These are phyloP conservation scores for Talaromyces ruber DNA, from an alignment of 495 filamentous ascomycete genomes.

Conservation along the genomic window DNA sequence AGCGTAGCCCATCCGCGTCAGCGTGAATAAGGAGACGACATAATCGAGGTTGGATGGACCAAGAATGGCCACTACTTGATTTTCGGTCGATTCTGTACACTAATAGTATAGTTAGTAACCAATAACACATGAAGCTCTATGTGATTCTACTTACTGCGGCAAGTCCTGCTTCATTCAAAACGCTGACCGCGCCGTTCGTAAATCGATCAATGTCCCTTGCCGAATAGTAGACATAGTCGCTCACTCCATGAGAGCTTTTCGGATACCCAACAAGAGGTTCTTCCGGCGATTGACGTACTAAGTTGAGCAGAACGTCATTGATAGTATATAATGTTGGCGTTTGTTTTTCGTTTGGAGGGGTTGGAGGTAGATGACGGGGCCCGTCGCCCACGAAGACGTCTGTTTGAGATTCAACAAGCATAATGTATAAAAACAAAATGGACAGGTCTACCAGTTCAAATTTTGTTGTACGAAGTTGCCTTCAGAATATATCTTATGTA, in stretches of 20 bases:
- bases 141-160: neutral
- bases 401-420: neutral
- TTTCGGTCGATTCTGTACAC: neutral
- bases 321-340: neutral
- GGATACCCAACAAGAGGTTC: constrained; percentile 28
- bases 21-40: constrained; percentile 42
- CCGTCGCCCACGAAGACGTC: neutral
- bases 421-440: neutral
- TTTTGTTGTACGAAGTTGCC: neutral
- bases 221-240: constrained; percentile 32
- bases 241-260: constrained; percentile 11
- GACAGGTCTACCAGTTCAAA: neutral
- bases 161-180: neutral
- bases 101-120: neutral
- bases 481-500: neutral
- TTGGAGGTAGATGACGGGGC: neutral
- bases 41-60: constrained; percentile 47
- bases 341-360: neutral
- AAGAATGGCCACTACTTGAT: constrained; percentile 36
- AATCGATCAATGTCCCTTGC: constrained; percentile 30
- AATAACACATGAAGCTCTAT: neutral
- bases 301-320: neutral
- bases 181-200: constrained; percentile 21
- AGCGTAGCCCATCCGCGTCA: constrained; percentile 47
- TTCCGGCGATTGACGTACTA: neutral